Evolutionary conservation across 2,329 filamentous ascomycete genomes (phyloP).

Genomic region (Neonectria hederae): DNA sequence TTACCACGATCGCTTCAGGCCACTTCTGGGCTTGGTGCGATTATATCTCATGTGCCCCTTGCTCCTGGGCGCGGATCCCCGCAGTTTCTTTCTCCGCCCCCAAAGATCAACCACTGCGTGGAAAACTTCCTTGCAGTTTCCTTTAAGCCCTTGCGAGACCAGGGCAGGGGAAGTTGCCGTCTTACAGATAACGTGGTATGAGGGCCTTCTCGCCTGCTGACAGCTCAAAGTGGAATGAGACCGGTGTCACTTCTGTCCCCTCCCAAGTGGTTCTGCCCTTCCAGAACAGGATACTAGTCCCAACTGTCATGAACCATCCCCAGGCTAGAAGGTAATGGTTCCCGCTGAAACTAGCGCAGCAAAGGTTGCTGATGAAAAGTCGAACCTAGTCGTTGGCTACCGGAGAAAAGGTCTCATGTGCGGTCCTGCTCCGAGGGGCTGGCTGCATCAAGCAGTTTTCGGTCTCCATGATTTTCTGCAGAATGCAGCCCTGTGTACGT

Average conservation of each 20-base stretch:
- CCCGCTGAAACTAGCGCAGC: slow-evolving; percentile 3
- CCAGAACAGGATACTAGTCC: neutral
- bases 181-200: neutral
- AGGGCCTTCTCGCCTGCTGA: neutral
- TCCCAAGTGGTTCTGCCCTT: neutral
- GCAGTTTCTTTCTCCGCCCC: neutral
- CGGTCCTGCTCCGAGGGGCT: neutral
- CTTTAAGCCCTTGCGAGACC: neutral
- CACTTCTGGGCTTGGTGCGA: slow-evolving; percentile 12
- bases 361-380: neutral
- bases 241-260: neutral
- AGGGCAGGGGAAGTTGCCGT: neutral
- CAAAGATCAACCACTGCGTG: neutral
- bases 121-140: neutral
- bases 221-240: neutral
- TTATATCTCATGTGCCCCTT: slow-evolving; percentile 7
- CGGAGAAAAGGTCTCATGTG: neutral
- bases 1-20: slow-evolving; percentile 19
- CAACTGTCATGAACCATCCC: neutral
- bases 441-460: neutral
- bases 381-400: neutral
- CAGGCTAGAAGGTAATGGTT: slow-evolving; percentile 3
- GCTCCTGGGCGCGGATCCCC: slow-evolving; percentile 3
- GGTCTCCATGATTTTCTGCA: slow-evolving; percentile 11
- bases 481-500: slow-evolving; percentile 13